These are phyloP conservation scores for Guillardia theta DNA, from an alignment of 78 protist genomes.

Conservation along the genomic window DNA sequence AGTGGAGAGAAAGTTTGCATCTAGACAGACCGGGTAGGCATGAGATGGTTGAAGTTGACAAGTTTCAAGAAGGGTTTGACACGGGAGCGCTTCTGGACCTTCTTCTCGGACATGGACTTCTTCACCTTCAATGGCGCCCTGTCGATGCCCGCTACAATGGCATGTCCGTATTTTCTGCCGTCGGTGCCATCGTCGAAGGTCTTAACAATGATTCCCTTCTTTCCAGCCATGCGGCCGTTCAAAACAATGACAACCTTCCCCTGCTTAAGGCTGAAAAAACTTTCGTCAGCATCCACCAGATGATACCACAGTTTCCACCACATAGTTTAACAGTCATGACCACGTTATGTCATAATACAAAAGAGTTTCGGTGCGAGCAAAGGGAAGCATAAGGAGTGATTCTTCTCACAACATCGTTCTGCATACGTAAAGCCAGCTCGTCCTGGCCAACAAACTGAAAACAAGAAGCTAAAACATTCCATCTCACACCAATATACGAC, in stretches of 20 bases:
- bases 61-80: conserved; percentile 91
- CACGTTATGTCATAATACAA: too few species aligned
- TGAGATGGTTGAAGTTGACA: conserved; percentile 95
- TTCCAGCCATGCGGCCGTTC: conserved; percentile 95
- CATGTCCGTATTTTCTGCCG: conserved; percentile 86
- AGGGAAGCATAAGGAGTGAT: too few species aligned
- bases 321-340: too few species aligned
- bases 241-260: conserved; percentile 95
- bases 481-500: too few species aligned
- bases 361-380: too few species aligned
- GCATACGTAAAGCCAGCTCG: too few species aligned
- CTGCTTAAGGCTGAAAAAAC: conserved; percentile 73
- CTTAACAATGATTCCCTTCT: conserved; percentile 95
- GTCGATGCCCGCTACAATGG: conserved; percentile 95
- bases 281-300: too few species aligned
- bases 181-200: conserved; percentile 74
- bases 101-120: conserved; percentile 81
- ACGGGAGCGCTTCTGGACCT: conserved; percentile 74
- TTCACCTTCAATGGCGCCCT: conserved; percentile 85
- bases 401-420: too few species aligned
- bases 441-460: too few species aligned
- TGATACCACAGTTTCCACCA: too few species aligned
- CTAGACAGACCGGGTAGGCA: conserved; percentile 85
- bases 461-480: too few species aligned
- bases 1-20: conserved; percentile 36